Base-by-base conservation (phyloP, 2,329 filamentous ascomycete genomes). In the Monosporascus sp. region DNA sequence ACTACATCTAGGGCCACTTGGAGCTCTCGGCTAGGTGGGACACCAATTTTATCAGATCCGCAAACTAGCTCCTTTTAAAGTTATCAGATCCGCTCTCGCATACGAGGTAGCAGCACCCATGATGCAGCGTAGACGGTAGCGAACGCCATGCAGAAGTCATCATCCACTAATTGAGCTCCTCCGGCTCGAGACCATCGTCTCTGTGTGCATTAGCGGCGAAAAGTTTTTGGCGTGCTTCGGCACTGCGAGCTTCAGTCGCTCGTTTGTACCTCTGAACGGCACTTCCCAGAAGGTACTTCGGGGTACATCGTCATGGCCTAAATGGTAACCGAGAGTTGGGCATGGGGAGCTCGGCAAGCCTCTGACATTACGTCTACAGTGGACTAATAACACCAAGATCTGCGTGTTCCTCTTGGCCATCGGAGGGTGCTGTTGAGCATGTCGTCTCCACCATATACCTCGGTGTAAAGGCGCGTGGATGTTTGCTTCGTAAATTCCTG, bases 81-180 rank as follows among this genome's bases (percentile, higher is more conserved):
- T 69, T 71, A 70, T 71, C 68, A 62, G 68, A 70, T 71, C 68
- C 66, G 67, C 60, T 54, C 27, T 47, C 62, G 59, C 63, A 63
- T 59, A 9, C 20, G 17, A 27, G 24, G 24, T 26, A 11, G 16
- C 43, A n/a, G 11, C 11, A 31, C 16, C 24, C 41, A n/a, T 20
- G 14, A 14, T 16, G 26, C 24, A 24, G 24, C 24, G 5, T 24
- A 14, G 48, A 53, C 51, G 45, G 61, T 63, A 63, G 66, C 67
- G 65, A 57, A 48, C 52, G 46, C 37, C 48, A 51, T 49, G 51
- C 50, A 50, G 55, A 52, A 22, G 22, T 24, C 45, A 24, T 35
- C 22, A 35, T 37, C 26, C 35, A 38, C 48, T 37, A 51, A 44
- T 22, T 37, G 43, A 9, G 17, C 38, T 51, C 52, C 55, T 56